Evolutionary conservation across 768 basidiomycete genomes (phyloP).

Genomic region (Hemileccinum impolitum): DNA sequence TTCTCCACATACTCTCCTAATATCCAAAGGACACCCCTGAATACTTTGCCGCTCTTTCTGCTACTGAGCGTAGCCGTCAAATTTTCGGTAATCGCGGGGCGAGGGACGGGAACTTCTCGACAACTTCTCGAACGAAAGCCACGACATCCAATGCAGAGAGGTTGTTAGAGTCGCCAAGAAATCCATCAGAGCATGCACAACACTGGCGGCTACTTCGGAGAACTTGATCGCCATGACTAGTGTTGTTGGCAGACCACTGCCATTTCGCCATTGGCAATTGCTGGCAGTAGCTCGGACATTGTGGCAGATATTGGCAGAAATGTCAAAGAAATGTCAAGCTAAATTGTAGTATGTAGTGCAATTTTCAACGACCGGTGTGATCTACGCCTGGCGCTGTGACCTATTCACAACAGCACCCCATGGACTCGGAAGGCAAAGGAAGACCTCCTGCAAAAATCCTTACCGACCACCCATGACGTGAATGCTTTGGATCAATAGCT

Average conservation of each 20-base stretch:
- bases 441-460: too few relatives aligned
- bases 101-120: conserved; percentile 91
- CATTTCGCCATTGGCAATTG: too few relatives aligned
- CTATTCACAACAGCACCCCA: too few relatives aligned
- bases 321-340: too few relatives aligned
- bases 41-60: conserved; percentile 96
- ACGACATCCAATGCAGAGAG: conserved; percentile 95
- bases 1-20: conserved; percentile 91
- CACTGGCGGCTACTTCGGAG: conserved; percentile 93
- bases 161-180: conserved; percentile 94
- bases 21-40: conserved; percentile 95
- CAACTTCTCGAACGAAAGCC: conserved; percentile 85
- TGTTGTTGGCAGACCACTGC: too few relatives aligned
- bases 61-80: conserved; percentile 76
- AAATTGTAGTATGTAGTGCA: too few relatives aligned
- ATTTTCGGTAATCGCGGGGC: conserved; percentile 79
- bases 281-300: too few relatives aligned
- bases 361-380: too few relatives aligned
- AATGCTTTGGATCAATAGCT: conserved; percentile 95
- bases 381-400: too few relatives aligned
- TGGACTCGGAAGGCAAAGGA: too few relatives aligned
- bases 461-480: conserved; percentile 61
- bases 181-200: conserved; percentile 91
- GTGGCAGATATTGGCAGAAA: too few relatives aligned
- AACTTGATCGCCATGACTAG: conserved; percentile 79